Evolutionary conservation across 2,329 filamentous ascomycete genomes (phyloP).

Genomic region (Xylaria arbuscula): DNA sequence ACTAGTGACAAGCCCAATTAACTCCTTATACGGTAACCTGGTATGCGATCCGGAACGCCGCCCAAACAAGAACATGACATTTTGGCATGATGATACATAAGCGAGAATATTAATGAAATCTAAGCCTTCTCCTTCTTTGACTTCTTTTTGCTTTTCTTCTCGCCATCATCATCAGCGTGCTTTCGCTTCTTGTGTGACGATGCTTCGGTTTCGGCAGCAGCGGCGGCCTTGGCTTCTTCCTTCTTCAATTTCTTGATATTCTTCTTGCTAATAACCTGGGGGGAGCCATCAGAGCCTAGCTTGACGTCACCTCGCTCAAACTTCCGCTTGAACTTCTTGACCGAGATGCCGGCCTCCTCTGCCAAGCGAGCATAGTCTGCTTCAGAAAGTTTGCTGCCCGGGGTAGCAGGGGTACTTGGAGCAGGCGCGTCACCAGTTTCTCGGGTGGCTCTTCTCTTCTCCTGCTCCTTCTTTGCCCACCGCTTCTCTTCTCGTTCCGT

Average conservation of each 20-base stretch:
- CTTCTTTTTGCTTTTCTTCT: constrained; percentile 71
- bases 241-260: constrained; percentile 79
- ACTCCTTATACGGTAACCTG: constrained; percentile 46
- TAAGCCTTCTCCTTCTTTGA: constrained; percentile 71
- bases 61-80: constrained; percentile 41
- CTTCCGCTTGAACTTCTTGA: constrained; percentile 83
- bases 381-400: constrained; percentile 61
- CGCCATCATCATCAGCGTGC: constrained; percentile 71
- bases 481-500: constrained; percentile 53
- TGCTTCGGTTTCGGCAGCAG: constrained; percentile 59
- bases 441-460: constrained; percentile 33
- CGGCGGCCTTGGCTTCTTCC: constrained; percentile 64
- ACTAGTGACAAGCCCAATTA: constrained; percentile 40
- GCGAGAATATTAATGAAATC: constrained; percentile 44
- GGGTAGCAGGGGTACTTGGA: constrained; percentile 48
- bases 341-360: constrained; percentile 73
- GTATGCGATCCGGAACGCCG: constrained; percentile 50
- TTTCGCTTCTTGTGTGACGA: constrained; percentile 75
- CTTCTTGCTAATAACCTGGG: constrained; percentile 78
- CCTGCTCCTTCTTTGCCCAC: constrained; percentile 54
- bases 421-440: constrained; percentile 49
- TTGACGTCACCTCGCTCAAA: constrained; percentile 79
- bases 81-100: constrained; percentile 48
- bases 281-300: constrained; percentile 72
- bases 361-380: constrained; percentile 70